phyloP scores from a whole-genome alignment of 768 basidiomycete genomes.

The Russula sp. region DNA sequence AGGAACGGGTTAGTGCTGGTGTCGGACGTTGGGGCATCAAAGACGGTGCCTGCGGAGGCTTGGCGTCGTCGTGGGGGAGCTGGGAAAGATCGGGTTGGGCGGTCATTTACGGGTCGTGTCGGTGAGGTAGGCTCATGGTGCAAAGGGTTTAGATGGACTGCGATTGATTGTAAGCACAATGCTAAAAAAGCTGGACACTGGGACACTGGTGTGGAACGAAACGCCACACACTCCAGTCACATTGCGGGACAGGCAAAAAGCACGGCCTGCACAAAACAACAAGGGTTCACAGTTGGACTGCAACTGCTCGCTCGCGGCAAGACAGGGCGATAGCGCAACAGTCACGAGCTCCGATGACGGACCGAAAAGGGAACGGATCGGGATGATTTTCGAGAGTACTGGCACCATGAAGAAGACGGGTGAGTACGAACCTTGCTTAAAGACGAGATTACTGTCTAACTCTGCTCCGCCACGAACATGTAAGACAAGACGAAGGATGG shows the following conservation, averaged over 20 bases:
- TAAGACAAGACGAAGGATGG: constrained; percentile 61
- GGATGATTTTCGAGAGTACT: background rate
- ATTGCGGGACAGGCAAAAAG: too few relatives aligned
- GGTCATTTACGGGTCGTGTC: constrained; percentile 23
- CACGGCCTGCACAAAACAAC: too few relatives aligned
- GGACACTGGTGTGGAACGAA: background rate
- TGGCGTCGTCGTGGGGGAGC: constrained; percentile 27
- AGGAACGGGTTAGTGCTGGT: constrained; percentile 29
- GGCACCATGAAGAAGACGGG: background rate
- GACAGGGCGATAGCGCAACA: too few relatives aligned
- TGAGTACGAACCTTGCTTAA: constrained; percentile 68
- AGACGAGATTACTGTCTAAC: constrained; percentile 64
- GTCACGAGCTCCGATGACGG: background rate
- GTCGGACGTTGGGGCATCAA: constrained; percentile 30
- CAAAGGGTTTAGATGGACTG: constrained; percentile 15
- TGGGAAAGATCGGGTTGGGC: constrained; percentile 17
- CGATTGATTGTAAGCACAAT: background rate
- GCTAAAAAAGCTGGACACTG: background rate
- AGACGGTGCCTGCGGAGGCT: constrained; percentile 14
- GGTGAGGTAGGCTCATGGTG: constrained; percentile 21
- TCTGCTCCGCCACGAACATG: constrained; percentile 60
- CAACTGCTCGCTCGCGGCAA: background rate
- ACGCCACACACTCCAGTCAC: background rate
- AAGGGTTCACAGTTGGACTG: background rate
- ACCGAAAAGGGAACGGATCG: background rate